These are phyloP conservation scores for Saturnispora mendoncae DNA, from an alignment of 805 yeast species.

Conservation along the genomic window DNA sequence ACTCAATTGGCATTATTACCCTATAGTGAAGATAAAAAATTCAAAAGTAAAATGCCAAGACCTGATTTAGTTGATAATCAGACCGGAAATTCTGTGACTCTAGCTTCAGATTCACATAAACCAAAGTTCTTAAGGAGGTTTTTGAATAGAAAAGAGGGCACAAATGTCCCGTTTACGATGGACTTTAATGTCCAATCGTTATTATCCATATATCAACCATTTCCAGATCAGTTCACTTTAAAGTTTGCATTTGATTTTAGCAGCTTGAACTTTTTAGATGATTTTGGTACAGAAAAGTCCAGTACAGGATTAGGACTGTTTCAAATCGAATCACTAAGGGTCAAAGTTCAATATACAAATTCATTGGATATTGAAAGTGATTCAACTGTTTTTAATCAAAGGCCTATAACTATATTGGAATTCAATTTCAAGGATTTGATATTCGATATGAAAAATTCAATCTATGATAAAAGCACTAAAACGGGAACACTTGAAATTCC, in stretches of 20 bases:
- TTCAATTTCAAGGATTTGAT: neutral
- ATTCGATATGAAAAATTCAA: neutral
- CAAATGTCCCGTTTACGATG: neutral
- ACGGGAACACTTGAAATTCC: too few species aligned
- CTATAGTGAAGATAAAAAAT: neutral
- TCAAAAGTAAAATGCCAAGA: neutral
- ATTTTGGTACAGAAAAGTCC: neutral
- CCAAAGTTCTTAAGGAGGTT: constrained; percentile 4
- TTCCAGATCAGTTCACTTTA: constrained; percentile 1
- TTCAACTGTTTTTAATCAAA: neutral
- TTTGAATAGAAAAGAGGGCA: constrained; percentile 1
- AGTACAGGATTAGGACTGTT: constrained; percentile 4
- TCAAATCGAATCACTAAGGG: constrained; percentile 1
- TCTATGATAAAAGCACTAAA: neutral
- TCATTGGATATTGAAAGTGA: neutral
- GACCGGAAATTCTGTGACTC: neutral
- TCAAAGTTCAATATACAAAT: neutral
- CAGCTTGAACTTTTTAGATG: neutral
- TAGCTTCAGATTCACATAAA: neutral
- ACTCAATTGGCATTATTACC: neutral
- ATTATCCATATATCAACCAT: constrained; percentile 1
- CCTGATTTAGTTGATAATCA: neutral
- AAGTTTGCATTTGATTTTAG: neutral
- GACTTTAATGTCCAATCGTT: neutral
- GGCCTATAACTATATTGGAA: neutral